These are phyloP conservation scores for Apiospora arundinis DNA, from an alignment of 2,329 filamentous ascomycete genomes.

Conservation along the genomic window DNA sequence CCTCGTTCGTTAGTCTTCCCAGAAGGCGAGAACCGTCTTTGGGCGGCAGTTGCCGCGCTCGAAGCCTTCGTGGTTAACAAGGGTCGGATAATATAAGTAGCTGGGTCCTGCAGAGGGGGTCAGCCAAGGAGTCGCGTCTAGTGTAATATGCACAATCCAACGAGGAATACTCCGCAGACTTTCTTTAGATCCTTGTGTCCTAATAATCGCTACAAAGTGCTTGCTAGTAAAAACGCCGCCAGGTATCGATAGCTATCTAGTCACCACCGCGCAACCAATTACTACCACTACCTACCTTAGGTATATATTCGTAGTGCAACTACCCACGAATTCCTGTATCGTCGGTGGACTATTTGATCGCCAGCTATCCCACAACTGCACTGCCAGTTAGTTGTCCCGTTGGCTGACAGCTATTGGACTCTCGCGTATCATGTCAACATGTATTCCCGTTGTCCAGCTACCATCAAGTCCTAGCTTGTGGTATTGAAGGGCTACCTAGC, in stretches of 20 bases:
- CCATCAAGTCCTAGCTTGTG: too few relatives aligned
- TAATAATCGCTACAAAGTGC: too few relatives aligned
- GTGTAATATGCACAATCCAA: background rate
- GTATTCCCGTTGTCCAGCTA: too few relatives aligned
- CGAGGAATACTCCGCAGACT: background rate
- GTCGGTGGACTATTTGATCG: too few relatives aligned
- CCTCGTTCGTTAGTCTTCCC: conserved; percentile 85
- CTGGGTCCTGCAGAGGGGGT: background rate
- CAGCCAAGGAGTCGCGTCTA: background rate
- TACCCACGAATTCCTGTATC: too few relatives aligned
- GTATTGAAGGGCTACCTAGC: too few relatives aligned
- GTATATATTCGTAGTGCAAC: too few relatives aligned
- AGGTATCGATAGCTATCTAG: background rate
- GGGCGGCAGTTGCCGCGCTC: conserved; percentile 83
- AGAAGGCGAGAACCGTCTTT: conserved; percentile 93
- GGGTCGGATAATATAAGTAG: conserved; percentile 67
- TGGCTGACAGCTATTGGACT: too few relatives aligned
- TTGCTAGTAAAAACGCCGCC: background rate
- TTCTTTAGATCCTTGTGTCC: background rate
- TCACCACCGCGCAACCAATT: background rate
- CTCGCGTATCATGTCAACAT: too few relatives aligned
- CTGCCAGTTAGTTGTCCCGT: too few relatives aligned
- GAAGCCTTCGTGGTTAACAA: conserved; percentile 96
- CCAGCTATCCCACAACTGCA: too few relatives aligned
- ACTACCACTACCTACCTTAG: too few relatives aligned